Evolutionary conservation across 2,329 filamentous ascomycete species (phyloP).

Genomic region (Shiraia sp.): DNA sequence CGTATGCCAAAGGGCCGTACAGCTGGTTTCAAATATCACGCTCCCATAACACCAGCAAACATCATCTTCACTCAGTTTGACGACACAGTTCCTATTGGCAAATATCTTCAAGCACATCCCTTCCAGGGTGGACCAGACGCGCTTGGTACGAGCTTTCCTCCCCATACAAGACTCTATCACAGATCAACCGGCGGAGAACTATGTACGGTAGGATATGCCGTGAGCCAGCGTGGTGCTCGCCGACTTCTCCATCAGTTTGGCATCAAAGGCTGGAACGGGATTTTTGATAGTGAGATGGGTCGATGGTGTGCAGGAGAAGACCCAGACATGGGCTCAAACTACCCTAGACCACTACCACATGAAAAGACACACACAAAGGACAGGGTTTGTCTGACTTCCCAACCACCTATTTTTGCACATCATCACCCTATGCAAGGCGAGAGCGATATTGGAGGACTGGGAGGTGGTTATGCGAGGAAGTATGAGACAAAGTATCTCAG

Average conservation of each 20-base stretch:
- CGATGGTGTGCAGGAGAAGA: slow-evolving; percentile 35
- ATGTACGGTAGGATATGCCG: slow-evolving; percentile 36
- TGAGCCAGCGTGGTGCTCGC: slow-evolving; percentile 34
- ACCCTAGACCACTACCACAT: background rate
- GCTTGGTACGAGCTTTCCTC: slow-evolving; percentile 25
- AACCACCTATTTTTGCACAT: slow-evolving; percentile 36
- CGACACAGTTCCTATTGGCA: slow-evolving; percentile 29
- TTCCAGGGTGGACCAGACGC: slow-evolving; percentile 33
- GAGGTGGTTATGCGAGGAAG: slow-evolving; percentile 34
- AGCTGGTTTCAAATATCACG: slow-evolving; percentile 1
- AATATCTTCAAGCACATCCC: slow-evolving; percentile 35
- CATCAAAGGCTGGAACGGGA: slow-evolving; percentile 33
- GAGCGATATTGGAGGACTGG: slow-evolving; percentile 37
- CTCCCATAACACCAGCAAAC: slow-evolving; percentile 16
- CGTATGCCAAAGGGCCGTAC: slow-evolving; percentile 12
- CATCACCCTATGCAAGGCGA: slow-evolving; percentile 35
- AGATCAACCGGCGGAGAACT: slow-evolving; percentile 30
- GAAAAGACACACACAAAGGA: slow-evolving; percentile 13
- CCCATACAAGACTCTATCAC: slow-evolving; percentile 35
- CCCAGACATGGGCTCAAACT: slow-evolving; percentile 18
- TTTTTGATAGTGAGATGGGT: slow-evolving; percentile 34
- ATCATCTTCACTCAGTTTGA: slow-evolving; percentile 25
- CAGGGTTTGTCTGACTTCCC: slow-evolving; percentile 30
- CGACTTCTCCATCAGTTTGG: slow-evolving; percentile 35
- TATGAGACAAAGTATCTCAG: slow-evolving; percentile 39